Evolutionary conservation across 75 land plant species (phyloP).

Genomic region (Pinus taeda): DNA sequence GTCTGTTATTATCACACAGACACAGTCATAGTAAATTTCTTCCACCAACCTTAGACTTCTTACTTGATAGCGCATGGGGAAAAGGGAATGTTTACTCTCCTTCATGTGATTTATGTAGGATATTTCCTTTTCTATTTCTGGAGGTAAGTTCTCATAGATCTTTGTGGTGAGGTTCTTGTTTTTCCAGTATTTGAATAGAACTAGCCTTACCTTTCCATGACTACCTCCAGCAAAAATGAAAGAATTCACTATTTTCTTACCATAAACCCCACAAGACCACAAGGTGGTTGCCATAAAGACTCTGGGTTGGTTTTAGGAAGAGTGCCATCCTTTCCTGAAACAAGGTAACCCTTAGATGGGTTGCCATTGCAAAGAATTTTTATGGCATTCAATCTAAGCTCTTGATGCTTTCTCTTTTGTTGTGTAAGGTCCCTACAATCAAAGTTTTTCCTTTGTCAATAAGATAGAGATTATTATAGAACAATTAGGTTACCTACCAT

Average conservation of each 20-base stretch:
- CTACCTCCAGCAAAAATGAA: conserved; percentile 78
- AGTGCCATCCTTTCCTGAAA: conserved; percentile 56
- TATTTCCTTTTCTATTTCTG: conserved; percentile 31
- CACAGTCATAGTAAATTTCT: conserved; percentile 79
- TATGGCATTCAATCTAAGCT: conserved; percentile 26
- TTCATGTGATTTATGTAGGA: conserved; percentile 80
- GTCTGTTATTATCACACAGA: conserved; percentile 83
- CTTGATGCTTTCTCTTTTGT: too few species aligned
- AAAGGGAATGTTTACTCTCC: conserved; percentile 72
- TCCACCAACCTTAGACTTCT: conserved; percentile 81
- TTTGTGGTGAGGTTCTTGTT: conserved; percentile 71
- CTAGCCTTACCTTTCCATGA: conserved; percentile 36
- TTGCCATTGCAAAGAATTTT: conserved; percentile 77
- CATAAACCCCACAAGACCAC: conserved; percentile 47
- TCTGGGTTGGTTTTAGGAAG: conserved; percentile 64
- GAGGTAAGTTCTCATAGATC: conserved; percentile 65
- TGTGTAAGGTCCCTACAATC: too few species aligned
- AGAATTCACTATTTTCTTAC: conserved; percentile 46
- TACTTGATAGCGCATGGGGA: conserved; percentile 83
- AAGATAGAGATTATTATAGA: too few species aligned
- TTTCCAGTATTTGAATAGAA: conserved; percentile 67
- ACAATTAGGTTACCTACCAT: too few species aligned
- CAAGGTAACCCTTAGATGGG: conserved; percentile 35
- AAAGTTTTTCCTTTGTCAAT: too few species aligned
- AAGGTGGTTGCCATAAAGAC: conserved; percentile 26